Evolutionary conservation across 1,284 basidiomycete genomes (phyloP).

Genomic region (Stygiomarasmius scandens): DNA sequence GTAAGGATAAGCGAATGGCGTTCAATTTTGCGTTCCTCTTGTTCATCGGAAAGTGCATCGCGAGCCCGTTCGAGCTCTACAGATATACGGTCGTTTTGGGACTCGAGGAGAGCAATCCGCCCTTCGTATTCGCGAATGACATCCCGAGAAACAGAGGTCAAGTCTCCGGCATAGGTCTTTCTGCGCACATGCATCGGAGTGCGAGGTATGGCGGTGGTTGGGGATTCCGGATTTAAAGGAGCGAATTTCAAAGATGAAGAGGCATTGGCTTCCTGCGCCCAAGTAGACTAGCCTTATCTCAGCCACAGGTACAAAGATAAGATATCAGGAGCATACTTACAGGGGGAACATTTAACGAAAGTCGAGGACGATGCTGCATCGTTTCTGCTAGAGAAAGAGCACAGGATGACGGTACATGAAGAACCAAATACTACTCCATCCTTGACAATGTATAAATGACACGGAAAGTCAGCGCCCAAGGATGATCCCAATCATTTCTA

Average conservation of each 20-base stretch:
- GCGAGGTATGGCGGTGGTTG: background rate
- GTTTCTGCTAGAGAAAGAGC: constrained; percentile 6
- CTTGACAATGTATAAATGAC: background rate
- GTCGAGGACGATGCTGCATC: constrained; percentile 5
- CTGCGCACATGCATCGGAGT: constrained; percentile 15
- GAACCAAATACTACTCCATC: background rate
- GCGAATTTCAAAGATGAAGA: no score
- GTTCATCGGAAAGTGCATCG: constrained; percentile 24
- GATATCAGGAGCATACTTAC: background rate
- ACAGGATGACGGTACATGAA: background rate
- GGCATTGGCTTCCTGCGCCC: background rate
- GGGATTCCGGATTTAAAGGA: background rate
- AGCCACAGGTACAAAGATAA: background rate
- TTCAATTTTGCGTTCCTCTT: constrained; percentile 16
- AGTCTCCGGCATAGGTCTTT: constrained; percentile 25
- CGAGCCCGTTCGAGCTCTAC: constrained; percentile 24
- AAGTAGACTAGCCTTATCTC: background rate
- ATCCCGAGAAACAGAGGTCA: constrained; percentile 18
- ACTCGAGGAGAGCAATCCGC: constrained; percentile 25
- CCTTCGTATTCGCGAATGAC: constrained; percentile 24
- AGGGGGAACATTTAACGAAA: constrained; percentile 6
- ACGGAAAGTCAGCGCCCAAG: background rate
- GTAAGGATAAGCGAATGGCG: constrained; percentile 13
- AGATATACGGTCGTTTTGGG: constrained; percentile 21
- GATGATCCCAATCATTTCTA: background rate